Base-by-base conservation (phyloP, 371 early-diverging fungal genomes). In the Rhizopus delemar region DNA sequence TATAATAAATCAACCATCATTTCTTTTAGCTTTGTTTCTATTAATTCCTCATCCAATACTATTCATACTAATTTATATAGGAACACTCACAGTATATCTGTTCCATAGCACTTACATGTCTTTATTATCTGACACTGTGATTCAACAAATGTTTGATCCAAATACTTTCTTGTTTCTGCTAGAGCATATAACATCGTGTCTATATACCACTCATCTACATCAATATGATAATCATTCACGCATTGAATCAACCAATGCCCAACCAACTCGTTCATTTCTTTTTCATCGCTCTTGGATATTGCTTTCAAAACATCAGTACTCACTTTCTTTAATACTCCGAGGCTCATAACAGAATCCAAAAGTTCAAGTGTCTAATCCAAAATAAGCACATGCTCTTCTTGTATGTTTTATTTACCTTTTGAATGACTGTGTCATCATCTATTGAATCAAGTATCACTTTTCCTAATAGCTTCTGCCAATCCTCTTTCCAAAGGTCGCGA, bases 401-500 rank as follows among this genome's bases (percentile, higher is more conserved):
- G 8, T 45, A 45, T 45, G 22, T 7, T 6, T 43, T 5, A 5
- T 43, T 41, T 60, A 64, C 71, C 68, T 65, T 65, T 22, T 38
- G 32, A 4, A 63, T 59, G 7, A 78, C 13, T 1, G 71, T 71
- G 22, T 63, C 59, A 33, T 78, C 75, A 34, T 62, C 46, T 2
- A 4, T n/a, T 13, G 63, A 59, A 13, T 51, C 28, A 4, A 45
- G 34, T 12, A 56, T 65, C 13, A 28, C 54, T 5, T 62, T 41
- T 1, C 56, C 55, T 4, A 77, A 45, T 3, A 68, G 2, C 43
- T 74, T 53, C 9, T 59, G 31, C 78, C 75, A 74, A 9, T 61
- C 60, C 8, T 65, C 61, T 31, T 56, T 56, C 78, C 81, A 81
- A 43, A 76, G 46, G 9, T 55, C 56, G 8, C 46, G 38, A 38